A percentile compares a stretch with the other conserved stretches of the same genome.
Conservation (phyloP, 495 filamentous ascomycete species). For the Amphirosellinia nigrospora region DNA sequence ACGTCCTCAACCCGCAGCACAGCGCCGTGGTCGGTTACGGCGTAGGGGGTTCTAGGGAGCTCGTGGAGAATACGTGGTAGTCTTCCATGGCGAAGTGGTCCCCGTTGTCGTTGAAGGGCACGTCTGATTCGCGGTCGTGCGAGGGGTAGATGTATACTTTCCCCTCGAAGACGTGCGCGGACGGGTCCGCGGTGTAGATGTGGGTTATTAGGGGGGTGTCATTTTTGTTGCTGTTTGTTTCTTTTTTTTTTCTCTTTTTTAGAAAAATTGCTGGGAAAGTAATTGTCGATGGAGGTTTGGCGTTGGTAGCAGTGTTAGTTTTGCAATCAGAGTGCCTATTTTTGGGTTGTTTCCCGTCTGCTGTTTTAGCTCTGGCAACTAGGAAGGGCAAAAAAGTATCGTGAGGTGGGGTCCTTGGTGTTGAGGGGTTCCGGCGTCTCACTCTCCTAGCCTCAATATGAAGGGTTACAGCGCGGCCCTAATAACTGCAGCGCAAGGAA, state of each 20-base stretch:
- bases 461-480: constrained; percentile 8
- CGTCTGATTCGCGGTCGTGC: constrained; percentile 67
- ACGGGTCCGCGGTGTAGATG: constrained; percentile 75
- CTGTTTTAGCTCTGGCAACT: neutral
- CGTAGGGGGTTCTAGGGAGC: constrained; percentile 50
- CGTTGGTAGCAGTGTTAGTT: neutral
- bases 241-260: neutral
- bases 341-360: neutral
- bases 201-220: constrained; percentile 65
- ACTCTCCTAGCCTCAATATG: neutral
- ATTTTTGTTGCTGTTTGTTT: constrained; percentile 31
- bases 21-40: constrained; percentile 65
- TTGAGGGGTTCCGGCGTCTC: neutral
- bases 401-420: constrained; percentile 37
- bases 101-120: constrained; percentile 75
- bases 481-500: constrained; percentile 16
- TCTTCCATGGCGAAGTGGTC: constrained; percentile 83
- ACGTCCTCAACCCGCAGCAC: constrained; percentile 60
- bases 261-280: neutral
- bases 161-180: constrained; percentile 67
- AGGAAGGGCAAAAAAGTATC: constrained; percentile 22
- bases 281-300: neutral
- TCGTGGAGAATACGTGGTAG: constrained; percentile 68
- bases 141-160: constrained; percentile 70
- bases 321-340: too few species aligned